These are phyloP conservation scores for Phytopythium ostracodes DNA, from an alignment of 352 stramenopile genomes.

Conservation along the genomic window DNA sequence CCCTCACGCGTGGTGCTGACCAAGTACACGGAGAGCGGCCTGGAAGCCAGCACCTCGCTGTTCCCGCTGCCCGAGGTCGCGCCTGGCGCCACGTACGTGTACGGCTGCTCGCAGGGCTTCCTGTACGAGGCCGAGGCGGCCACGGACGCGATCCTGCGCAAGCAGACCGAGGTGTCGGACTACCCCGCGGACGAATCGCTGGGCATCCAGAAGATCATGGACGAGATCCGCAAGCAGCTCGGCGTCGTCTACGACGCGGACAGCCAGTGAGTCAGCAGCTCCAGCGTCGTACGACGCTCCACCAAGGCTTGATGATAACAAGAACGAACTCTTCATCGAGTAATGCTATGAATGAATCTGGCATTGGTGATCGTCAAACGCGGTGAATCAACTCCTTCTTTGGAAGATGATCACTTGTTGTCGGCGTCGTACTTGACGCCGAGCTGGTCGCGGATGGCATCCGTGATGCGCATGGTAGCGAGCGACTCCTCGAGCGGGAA, in stretches of 20 bases:
- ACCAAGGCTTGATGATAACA: too few species aligned
- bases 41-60: constrained; percentile 12
- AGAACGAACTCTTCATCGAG: background rate
- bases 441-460: constrained; percentile 59
- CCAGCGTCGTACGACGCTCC: too few species aligned
- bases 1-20: constrained; percentile 17
- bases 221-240: constrained; percentile 46
- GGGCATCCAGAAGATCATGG: constrained; percentile 47
- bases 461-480: constrained; percentile 60
- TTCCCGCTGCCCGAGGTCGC: constrained; percentile 19
- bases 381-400: too few species aligned
- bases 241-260: constrained; percentile 29
- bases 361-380: too few species aligned
- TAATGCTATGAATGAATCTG: background rate
- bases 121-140: constrained; percentile 66
- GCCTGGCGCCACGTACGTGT: constrained; percentile 6
- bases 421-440: constrained; percentile 53
- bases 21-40: constrained; percentile 6
- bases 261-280: background rate
- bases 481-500: constrained; percentile 66
- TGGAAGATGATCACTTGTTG: background rate
- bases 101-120: constrained; percentile 43
- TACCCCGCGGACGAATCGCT: constrained; percentile 51
- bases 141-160: constrained; percentile 26
- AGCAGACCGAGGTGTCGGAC: constrained; percentile 29